phyloP scores from a whole-genome alignment of 2,329 filamentous ascomycete species.

The Aspergillus fijiensis region DNA sequence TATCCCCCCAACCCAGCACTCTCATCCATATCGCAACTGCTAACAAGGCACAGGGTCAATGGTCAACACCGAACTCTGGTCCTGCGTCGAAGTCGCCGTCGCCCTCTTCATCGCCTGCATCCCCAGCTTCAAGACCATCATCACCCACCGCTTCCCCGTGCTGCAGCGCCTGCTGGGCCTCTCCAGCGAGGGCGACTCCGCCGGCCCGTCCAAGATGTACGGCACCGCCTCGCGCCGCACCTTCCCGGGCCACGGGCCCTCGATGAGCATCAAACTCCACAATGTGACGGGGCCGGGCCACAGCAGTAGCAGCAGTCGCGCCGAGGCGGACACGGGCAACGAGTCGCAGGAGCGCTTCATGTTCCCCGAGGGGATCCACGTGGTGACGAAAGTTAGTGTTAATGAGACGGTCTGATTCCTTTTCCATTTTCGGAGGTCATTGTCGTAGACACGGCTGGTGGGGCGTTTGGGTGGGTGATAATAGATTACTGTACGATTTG shows the following conservation, averaged over 20 bases:
- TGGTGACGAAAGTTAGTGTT: background rate
- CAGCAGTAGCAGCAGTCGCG: constrained; percentile 1
- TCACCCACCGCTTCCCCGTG: constrained; percentile 16
- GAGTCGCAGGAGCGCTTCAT: constrained; percentile 16
- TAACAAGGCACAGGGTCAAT: constrained; percentile 12
- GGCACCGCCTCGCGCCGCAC: constrained; percentile 13
- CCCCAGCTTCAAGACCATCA: constrained; percentile 22
- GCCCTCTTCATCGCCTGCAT: constrained; percentile 25
- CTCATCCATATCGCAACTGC: too few species aligned
- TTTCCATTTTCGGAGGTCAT: too few species aligned
- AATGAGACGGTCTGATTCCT: background rate
- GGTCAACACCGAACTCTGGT: constrained; percentile 24
- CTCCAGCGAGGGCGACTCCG: constrained; percentile 2
- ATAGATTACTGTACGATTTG: too few species aligned
- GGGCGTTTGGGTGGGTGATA: too few species aligned
- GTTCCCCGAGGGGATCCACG: constrained; percentile 9
- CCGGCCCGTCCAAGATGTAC: constrained; percentile 16
- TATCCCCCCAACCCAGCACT: background rate
- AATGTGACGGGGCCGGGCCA: background rate
- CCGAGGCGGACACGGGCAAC: constrained; percentile 10
- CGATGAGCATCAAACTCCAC: constrained; percentile 9
- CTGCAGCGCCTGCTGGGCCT: constrained; percentile 16
- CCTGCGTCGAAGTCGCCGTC: constrained; percentile 22
- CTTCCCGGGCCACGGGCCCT: constrained; percentile 10
- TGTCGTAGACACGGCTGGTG: too few species aligned